Evolutionary conservation across 805 yeast genomes (phyloP), one percentile per base, ranked within the genome.

Genomic region (Cyberlindnera japonica): DNA sequence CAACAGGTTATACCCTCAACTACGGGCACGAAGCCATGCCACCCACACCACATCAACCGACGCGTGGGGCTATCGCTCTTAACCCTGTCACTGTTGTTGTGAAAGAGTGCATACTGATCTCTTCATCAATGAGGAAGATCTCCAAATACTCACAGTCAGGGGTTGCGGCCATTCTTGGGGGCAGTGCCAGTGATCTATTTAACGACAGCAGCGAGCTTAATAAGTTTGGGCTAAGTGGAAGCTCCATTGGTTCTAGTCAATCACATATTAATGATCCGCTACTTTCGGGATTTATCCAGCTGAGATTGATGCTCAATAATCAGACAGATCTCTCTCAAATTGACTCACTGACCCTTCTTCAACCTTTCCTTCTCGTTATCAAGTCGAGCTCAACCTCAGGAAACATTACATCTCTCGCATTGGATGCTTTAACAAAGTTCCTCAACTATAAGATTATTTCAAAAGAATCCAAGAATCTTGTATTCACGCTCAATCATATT

Each of bases 121-220:
- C 91, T 15, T 81, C 95, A 15, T 89, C 93, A 17, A 88, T 93
- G 95, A 72, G 97, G 40, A 89, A 88, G 57, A 73, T 85, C 48
- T 77, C 89, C 57, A 78, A 85, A 48, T 83, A 83, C 50, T 75
- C 83, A 30, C 83, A 83, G 37, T 73, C 82, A 6, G 87, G 89
- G 3, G 93, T 90, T 27, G 91, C 96, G 9, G 87, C 95, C 6
- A 77, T 91, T 22, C 68, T 91, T 33, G 84, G 93, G 2, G 80
- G 84, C 5, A 73, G 79, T 20, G 69, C 58, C 8, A 56, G 63
- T 34, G 71, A 77, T 33, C 71, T 77, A 35, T 76, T 77, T 50
- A 74, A 63, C 43, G 67, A 65, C 43, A 68, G 64, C 45, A 68
- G 59, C 35, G 74, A 65, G 33, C 48, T 68, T 37, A 55, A 50